phyloP scores from a whole-genome alignment of 1,284 basidiomycete species.

The Apiotrichum veenhuisii region DNA sequence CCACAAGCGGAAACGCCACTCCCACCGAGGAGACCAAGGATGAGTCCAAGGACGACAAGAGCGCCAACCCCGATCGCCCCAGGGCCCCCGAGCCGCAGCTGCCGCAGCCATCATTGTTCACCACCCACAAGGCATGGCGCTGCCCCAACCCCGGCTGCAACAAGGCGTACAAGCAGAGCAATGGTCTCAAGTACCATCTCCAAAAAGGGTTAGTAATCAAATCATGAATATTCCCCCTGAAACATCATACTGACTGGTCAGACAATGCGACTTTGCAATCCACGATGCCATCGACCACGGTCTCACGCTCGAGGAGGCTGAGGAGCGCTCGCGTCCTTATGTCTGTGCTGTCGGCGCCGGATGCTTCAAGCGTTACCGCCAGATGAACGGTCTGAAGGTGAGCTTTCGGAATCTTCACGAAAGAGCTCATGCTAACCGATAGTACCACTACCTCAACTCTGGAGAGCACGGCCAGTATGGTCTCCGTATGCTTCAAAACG shows the following conservation, averaged over 20 bases:
- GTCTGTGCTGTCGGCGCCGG: constrained; percentile 80
- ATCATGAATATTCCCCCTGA: constrained; percentile 53
- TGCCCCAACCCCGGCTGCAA: constrained; percentile 97
- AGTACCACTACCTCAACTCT: constrained; percentile 95
- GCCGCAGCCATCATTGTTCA: constrained; percentile 51
- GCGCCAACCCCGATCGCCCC: constrained; percentile 12
- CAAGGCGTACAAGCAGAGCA: constrained; percentile 98
- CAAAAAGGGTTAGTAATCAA: constrained; percentile 51
- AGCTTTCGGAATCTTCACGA: no score
- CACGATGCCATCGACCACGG: constrained; percentile 63
- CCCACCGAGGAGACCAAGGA: not conserved
- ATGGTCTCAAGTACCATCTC: constrained; percentile 94
- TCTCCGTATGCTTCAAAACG: constrained; percentile 73
- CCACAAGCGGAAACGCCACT: not conserved
- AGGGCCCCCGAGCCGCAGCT: constrained; percentile 30
- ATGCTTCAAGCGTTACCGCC: constrained; percentile 92
- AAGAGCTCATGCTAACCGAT: no score
- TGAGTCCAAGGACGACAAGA: constrained; percentile 6
- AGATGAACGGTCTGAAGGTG: constrained; percentile 91
- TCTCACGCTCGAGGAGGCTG: constrained; percentile 75
- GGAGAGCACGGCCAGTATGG: constrained; percentile 90
- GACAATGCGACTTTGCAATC: constrained; percentile 86
- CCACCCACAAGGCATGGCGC: constrained; percentile 77
- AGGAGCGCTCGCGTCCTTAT: constrained; percentile 73
- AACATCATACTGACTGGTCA: constrained; percentile 10